Percentiles rank a stretch among this genome's conserved stretches.
Evolutionary conservation across 768 basidiomycete species (phyloP).

Genomic region (Lactarius indigo): DNA sequence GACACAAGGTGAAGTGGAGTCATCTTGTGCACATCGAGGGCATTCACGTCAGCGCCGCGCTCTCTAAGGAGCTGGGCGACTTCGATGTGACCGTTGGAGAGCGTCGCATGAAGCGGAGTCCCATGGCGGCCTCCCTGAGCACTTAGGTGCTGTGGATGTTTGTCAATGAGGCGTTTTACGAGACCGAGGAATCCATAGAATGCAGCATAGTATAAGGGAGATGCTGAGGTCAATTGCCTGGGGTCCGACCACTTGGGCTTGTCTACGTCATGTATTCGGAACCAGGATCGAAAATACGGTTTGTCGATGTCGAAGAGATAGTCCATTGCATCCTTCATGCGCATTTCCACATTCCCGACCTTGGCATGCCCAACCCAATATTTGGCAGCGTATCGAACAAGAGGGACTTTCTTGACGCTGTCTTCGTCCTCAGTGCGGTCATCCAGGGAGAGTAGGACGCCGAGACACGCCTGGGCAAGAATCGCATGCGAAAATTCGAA

Average conservation of each 20-base stretch:
- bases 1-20: not conserved
- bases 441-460: not conserved
- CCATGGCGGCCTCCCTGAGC: not conserved
- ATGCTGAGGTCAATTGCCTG: no score
- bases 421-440: not conserved
- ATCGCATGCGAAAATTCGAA: not conserved
- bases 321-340: not conserved
- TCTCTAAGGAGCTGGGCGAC: not conserved
- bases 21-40: not conserved
- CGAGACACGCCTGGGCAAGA: not conserved
- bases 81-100: not conserved
- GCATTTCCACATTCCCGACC: not conserved
- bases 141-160: not conserved
- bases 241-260: no score
- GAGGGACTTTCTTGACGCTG: not conserved
- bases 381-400: not conserved
- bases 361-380: not conserved
- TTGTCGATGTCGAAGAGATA: not conserved
- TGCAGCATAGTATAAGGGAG: not conserved
- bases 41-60: not conserved
- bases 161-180: not conserved
- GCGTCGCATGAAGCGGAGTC: not conserved
- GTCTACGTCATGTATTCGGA: not conserved
- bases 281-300: not conserved
- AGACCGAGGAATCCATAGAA: not conserved